A percentile compares a stretch with the other conserved stretches of the same genome.
phyloP scores from a whole-genome alignment of 2,329 filamentous ascomycete species.

The Stemphylium beticola region DNA sequence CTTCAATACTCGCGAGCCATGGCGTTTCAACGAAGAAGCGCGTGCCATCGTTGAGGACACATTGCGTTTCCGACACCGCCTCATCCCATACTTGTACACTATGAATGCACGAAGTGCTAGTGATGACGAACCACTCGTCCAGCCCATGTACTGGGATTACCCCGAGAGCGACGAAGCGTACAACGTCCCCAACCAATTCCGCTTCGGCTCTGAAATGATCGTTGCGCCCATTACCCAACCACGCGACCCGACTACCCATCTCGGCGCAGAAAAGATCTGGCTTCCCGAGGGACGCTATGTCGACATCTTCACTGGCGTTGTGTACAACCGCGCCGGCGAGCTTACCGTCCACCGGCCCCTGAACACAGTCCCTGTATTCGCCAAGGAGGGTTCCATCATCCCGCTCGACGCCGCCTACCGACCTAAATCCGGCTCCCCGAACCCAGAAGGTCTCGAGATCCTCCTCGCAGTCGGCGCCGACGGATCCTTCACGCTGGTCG shows the following conservation, averaged over 20 bases:
- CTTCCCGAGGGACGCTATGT: conserved; percentile 61
- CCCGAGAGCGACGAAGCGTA: conserved; percentile 62
- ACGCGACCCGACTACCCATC: conserved; percentile 54
- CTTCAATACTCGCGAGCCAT: conserved; percentile 69
- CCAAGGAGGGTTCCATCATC: conserved; percentile 63
- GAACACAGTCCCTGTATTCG: conserved; percentile 60
- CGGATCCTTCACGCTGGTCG: conserved; percentile 57
- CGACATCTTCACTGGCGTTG: conserved; percentile 64
- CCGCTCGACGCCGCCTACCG: conserved; percentile 57
- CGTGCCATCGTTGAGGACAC: conserved; percentile 57
- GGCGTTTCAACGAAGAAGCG: conserved; percentile 60
- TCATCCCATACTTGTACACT: conserved; percentile 67
- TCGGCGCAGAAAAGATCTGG: conserved; percentile 61
- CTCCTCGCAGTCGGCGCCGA: conserved; percentile 55
- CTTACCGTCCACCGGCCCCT: conserved; percentile 60
- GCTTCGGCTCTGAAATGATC: conserved; percentile 64
- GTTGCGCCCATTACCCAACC: conserved; percentile 64
- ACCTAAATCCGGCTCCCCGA: conserved; percentile 56
- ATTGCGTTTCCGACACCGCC: conserved; percentile 62
- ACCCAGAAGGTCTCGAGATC: conserved; percentile 58
- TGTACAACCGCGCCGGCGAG: conserved; percentile 64
- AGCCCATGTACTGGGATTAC: conserved; percentile 69
- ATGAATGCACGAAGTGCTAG: conserved; percentile 58
- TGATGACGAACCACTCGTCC: conserved; percentile 60
- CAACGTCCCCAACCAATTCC: conserved; percentile 62